These are phyloP conservation scores for Heliamphora exappendiculata DNA, from an alignment of 148 eudicot genomes.

Conservation along the genomic window DNA sequence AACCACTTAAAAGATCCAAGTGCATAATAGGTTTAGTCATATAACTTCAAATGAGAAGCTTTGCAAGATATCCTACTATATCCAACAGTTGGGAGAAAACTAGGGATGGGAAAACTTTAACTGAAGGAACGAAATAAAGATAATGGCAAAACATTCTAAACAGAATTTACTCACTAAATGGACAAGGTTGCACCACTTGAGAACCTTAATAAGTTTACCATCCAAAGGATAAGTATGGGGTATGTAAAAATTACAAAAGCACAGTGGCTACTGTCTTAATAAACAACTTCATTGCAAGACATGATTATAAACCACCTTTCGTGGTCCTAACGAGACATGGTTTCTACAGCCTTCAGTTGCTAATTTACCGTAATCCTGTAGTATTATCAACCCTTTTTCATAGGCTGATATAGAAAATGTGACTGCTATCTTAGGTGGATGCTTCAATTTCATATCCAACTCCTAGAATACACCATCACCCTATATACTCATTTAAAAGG, in stretches of 20 bases:
- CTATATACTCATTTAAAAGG: not conserved
- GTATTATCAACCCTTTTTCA: not conserved
- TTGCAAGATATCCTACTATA: not conserved
- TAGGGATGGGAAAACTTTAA: not conserved
- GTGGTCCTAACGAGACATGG: not conserved
- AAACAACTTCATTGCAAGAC: constrained; percentile 2
- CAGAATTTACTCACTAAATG: not conserved
- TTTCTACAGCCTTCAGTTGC: not conserved
- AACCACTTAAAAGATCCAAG: not conserved
- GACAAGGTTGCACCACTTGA: not conserved
- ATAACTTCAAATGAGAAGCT: constrained; percentile 8
- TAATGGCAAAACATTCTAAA: not conserved
- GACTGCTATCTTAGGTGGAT: not conserved
- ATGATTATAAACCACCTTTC: not conserved
- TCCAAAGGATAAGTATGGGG: not conserved
- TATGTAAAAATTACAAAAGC: not conserved
- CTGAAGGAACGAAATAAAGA: not conserved
- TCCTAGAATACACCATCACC: no score
- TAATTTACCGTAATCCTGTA: not conserved
- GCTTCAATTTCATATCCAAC: not conserved
- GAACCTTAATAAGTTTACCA: not conserved
- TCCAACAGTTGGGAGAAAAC: not conserved
- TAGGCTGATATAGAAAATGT: not conserved
- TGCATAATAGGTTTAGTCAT: not conserved
- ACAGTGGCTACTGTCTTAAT: not conserved